These are phyloP conservation scores for Vigna reflexopilosa DNA, from an alignment of 306 rosid genomes.

Conservation along the genomic window DNA sequence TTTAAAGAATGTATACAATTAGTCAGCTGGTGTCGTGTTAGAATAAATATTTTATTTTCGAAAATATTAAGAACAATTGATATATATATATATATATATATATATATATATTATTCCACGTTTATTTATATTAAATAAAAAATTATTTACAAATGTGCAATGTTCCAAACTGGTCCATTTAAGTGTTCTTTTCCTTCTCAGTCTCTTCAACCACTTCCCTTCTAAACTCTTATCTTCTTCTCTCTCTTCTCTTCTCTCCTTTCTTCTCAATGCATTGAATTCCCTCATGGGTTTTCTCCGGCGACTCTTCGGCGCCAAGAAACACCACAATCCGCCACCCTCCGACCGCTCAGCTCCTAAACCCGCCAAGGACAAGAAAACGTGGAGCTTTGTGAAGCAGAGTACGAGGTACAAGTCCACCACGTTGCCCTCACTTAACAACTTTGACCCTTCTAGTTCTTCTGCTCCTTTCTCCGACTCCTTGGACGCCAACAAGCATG, in stretches of 20 bases:
- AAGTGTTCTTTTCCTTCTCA: conserved; percentile 22
- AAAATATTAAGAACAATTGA: too few relatives aligned
- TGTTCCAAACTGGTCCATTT: conserved; percentile 29
- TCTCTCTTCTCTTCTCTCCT: neutral
- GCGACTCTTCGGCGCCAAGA: conserved; percentile 76
- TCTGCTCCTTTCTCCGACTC: conserved; percentile 36
- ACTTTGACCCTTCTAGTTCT: conserved; percentile 32
- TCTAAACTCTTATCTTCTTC: conserved; percentile 7
- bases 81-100: too few relatives aligned
- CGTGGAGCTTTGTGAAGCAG: conserved; percentile 54
- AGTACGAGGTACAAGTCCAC: conserved; percentile 29
- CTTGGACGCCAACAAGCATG: conserved; percentile 76
- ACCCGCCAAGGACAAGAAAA: conserved; percentile 46
- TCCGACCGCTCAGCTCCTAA: conserved; percentile 23
- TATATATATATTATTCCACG: too few relatives aligned
- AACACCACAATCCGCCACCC: conserved; percentile 30
- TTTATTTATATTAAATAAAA: too few relatives aligned
- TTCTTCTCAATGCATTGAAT: conserved; percentile 46
- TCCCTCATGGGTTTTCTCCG: conserved; percentile 86
- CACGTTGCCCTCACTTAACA: conserved; percentile 9
- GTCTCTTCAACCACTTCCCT: conserved; percentile 6
- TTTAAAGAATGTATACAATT: too few relatives aligned
- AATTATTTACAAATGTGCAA: conserved; percentile 2
- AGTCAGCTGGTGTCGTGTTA: too few relatives aligned
- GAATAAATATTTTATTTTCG: too few relatives aligned